These are phyloP conservation scores for Trichoderma pleuroti DNA, from an alignment of 2,329 filamentous ascomycete genomes.

Conservation along the genomic window DNA sequence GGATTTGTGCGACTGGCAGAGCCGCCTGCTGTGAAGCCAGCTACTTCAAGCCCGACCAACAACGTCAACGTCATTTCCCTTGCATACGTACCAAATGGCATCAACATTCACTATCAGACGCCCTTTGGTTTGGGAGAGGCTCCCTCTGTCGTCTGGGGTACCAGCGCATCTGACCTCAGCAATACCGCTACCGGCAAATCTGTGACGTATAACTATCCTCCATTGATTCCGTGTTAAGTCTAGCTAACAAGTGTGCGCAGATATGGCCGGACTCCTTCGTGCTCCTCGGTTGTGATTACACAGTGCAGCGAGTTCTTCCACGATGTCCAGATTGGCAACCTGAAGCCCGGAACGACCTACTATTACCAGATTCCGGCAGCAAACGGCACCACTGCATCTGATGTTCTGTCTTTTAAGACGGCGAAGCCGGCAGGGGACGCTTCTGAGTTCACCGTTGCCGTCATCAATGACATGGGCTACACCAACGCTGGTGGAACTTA, in stretches of 20 bases:
- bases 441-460: not conserved
- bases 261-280: constrained; percentile 4
- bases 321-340: constrained; percentile 1
- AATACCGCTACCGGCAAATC: not conserved
- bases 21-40: constrained; percentile 2
- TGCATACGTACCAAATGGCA: constrained; percentile 2
- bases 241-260: not conserved
- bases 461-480: constrained; percentile 7
- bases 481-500: constrained; percentile 6
- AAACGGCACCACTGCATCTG: constrained; percentile 7
- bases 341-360: not conserved
- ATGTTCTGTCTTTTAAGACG: not conserved
- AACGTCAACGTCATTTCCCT: constrained; percentile 7
- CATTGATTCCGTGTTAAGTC: too few species aligned
- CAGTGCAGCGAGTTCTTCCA: constrained; percentile 14
- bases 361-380: constrained; percentile 9
- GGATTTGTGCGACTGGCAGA: constrained; percentile 7
- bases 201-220: not conserved
- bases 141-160: not conserved
- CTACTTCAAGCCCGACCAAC: constrained; percentile 1
- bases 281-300: not conserved
- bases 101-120: constrained; percentile 10
- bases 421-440: not conserved
- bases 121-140: constrained; percentile 1
- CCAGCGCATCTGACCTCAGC: not conserved